These are phyloP conservation scores for Metschnikowia amazonensis DNA, from an alignment of 805 yeast genomes.

Conservation along the genomic window DNA sequence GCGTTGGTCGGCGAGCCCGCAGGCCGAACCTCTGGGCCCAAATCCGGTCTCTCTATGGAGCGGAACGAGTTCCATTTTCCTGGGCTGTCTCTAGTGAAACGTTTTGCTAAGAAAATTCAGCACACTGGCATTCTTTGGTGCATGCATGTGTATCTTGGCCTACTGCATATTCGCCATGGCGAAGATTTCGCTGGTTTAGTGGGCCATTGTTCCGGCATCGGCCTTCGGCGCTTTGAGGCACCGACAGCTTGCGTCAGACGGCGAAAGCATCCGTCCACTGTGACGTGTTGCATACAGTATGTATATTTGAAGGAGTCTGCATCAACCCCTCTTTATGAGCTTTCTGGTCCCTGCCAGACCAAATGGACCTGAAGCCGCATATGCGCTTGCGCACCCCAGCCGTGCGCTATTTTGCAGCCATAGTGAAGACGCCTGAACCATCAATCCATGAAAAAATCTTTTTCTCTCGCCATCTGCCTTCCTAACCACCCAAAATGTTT, in stretches of 20 bases:
- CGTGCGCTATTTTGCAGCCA: slow-evolving; percentile 13
- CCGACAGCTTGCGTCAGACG: neutral
- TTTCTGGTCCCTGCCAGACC: neutral
- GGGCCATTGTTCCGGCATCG: neutral
- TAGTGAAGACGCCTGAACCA: neutral
- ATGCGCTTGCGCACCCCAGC: slow-evolving; percentile 9
- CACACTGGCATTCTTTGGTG: neutral
- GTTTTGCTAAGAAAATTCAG: neutral
- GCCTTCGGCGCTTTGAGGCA: neutral
- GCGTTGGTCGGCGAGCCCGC: neutral
- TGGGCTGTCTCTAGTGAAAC: too few species aligned
- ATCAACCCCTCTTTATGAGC: neutral
- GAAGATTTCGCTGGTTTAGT: neutral
- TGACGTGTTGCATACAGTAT: neutral
- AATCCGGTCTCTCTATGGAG: too few species aligned
- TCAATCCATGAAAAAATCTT: too few species aligned
- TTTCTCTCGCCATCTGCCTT: neutral
- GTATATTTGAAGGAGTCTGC: neutral
- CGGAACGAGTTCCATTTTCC: too few species aligned
- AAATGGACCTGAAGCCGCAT: neutral
- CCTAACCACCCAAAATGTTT: too few species aligned
- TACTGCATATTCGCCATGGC: neutral
- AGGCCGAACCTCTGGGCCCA: too few species aligned
- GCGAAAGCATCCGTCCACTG: neutral
- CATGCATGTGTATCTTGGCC: neutral